Evolutionary conservation across 2,329 filamentous ascomycete species (phyloP).

Genomic region (Ascochyta pisi): DNA sequence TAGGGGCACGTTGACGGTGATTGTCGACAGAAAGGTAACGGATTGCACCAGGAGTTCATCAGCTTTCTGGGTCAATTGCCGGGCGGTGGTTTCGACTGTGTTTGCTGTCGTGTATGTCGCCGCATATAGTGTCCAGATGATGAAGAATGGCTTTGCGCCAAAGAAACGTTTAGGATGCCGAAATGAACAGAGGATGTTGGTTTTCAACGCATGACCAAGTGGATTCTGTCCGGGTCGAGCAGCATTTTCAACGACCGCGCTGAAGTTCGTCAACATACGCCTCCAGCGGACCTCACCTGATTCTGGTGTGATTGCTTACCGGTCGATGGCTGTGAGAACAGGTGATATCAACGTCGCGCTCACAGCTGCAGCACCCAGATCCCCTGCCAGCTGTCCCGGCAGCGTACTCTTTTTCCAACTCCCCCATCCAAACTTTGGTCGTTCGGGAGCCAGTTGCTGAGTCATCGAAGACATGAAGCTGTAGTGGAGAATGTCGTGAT

Average conservation of each 20-base stretch:
- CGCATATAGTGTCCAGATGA: conserved; percentile 39
- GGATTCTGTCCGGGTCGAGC: conserved; percentile 23
- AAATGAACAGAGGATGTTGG: conserved; percentile 29
- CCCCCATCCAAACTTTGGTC: not conserved
- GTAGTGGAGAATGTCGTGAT: conserved; percentile 2
- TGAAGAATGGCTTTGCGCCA: conserved; percentile 35
- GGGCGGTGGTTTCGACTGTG: conserved; percentile 27
- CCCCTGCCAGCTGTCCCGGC: conserved; percentile 27
- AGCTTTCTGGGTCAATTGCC: conserved; percentile 16
- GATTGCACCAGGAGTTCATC: conserved; percentile 27
- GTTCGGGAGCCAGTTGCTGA: conserved; percentile 16
- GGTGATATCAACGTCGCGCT: conserved; percentile 36
- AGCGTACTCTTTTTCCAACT: conserved; percentile 15
- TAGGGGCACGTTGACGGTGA: conserved; percentile 36
- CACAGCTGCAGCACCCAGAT: conserved; percentile 33
- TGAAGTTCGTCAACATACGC: conserved; percentile 5
- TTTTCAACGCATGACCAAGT: conserved; percentile 25
- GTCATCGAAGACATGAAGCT: conserved; percentile 15
- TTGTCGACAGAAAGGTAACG: conserved; percentile 36
- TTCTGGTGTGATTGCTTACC: conserved; percentile 20
- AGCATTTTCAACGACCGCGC: conserved; percentile 38
- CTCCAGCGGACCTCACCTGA: not conserved
- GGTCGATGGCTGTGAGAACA: conserved; percentile 37
- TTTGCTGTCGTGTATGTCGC: conserved; percentile 39
- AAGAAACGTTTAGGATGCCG: conserved; percentile 35